Conservation (phyloP, 106 monocot species). For the Dioscorea zingiberensis region DNA sequence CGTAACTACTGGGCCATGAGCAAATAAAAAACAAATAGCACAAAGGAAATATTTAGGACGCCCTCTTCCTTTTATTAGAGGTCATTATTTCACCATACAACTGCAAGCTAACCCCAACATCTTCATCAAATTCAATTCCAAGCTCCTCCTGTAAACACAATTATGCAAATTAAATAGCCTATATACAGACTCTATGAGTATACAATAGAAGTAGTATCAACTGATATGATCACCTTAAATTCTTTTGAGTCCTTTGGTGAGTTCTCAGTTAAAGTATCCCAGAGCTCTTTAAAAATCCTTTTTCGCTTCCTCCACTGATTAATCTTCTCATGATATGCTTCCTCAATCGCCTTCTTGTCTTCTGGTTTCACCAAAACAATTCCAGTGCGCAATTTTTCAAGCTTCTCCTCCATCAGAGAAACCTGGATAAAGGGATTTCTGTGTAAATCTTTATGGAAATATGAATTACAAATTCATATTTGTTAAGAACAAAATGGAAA, state of each 20-base stretch:
- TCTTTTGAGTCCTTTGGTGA: slow-evolving; percentile 83
- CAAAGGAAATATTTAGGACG: neutral
- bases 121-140: slow-evolving; percentile 92
- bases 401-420: slow-evolving; percentile 61
- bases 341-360: slow-evolving; percentile 66
- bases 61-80: slow-evolving; percentile 38
- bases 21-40: too few species aligned
- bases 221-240: slow-evolving; percentile 56
- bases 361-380: slow-evolving; percentile 75
- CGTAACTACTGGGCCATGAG: too few species aligned
- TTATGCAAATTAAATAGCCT: neutral
- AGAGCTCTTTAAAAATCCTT: slow-evolving; percentile 91
- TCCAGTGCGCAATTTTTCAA: slow-evolving; percentile 61
- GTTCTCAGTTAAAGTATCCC: slow-evolving; percentile 92
- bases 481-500: too few species aligned
- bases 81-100: slow-evolving; percentile 49
- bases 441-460: too few species aligned
- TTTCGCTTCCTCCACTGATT: slow-evolving; percentile 91
- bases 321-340: slow-evolving; percentile 56
- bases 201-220: neutral
- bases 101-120: slow-evolving; percentile 75
- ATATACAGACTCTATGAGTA: neutral
- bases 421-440: slow-evolving; percentile 33
- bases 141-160: slow-evolving; percentile 75
- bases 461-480: too few species aligned